Evolutionary conservation across 768 basidiomycete genomes (phyloP), one percentile per base, ranked within the genome.

Genomic region (Pulveroboletus ravenelii): DNA sequence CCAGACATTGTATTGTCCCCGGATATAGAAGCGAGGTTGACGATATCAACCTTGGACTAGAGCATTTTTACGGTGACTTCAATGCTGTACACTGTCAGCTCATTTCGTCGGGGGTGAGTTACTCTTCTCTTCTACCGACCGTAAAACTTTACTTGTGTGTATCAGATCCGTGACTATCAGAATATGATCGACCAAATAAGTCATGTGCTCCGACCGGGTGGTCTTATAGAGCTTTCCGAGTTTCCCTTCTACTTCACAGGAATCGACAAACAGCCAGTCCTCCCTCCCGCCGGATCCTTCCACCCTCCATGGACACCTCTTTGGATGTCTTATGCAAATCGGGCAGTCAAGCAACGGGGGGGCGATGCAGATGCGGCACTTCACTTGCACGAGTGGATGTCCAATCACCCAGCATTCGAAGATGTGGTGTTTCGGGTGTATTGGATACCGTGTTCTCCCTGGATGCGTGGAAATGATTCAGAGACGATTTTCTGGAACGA

Each of bases 41-140:
- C 62, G 89, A 91, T 63, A 82, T 90, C 63, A 91, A 91, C 68
- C 78, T 89, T 15, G 88, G 89, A 3, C 71, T 91, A 20, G 86
- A 89, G 57, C 89, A 91, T 68, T 89, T 82, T 64, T 87, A 85
- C 60, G 82, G 82, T 10, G 78, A 83, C 52, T 90, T 89, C 69
- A 78, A 90, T 59, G 83, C 85, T 14, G 85, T 85, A 0, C 87
- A 89, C 60, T 78, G 79, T 30, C 81, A 84, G 20, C 76, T 89
- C 35, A 77, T 90, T 50, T 76, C 82, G 3, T 80, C 85, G 20
- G 89, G 89, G 34, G 88, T 89, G 60, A 62, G 85, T 72, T 37
- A n/a, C 27, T 30, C 27, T 35, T 44, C 41, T n/a, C 38, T 42
- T 36, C 45, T 50, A 45, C 50, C 35, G 37, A 51, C 41, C 20